These are phyloP conservation scores for Aspergillus tamarii DNA, from an alignment of 2,329 filamentous ascomycete species.

Conservation along the genomic window DNA sequence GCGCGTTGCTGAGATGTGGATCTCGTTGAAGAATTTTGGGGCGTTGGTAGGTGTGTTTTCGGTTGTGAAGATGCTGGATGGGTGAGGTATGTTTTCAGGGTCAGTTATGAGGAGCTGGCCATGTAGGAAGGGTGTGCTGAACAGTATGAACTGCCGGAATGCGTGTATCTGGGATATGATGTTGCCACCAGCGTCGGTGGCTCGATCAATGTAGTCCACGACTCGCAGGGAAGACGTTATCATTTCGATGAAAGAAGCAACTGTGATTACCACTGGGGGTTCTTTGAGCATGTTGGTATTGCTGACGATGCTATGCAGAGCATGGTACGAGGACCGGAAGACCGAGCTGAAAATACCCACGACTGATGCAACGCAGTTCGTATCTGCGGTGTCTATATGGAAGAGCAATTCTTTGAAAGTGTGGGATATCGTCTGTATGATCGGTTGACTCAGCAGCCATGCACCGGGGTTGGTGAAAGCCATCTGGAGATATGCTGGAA, in stretches of 20 bases:
- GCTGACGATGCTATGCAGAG: conserved; percentile 40
- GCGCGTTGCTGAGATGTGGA: conserved; percentile 39
- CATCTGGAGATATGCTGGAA: conserved; percentile 60
- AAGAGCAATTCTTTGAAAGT: conserved; percentile 51
- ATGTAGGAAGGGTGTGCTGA: conserved; percentile 34
- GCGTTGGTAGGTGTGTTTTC: conserved; percentile 4
- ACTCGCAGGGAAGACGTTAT: conserved; percentile 45
- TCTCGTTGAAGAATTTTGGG: conserved; percentile 23
- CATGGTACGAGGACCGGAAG: conserved; percentile 42
- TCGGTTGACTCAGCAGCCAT: conserved; percentile 57
- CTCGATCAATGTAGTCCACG: conserved; percentile 52
- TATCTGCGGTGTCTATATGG: conserved; percentile 48
- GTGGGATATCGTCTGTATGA: conserved; percentile 52
- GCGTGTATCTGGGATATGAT: conserved; percentile 40
- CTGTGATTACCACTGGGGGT: conserved; percentile 41
- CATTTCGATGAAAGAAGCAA: conserved; percentile 45
- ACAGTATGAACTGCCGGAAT: conserved; percentile 45
- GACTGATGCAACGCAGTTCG: conserved; percentile 40
- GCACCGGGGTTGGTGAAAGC: conserved; percentile 50
- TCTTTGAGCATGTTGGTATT: conserved; percentile 41
- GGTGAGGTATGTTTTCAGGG: conserved; percentile 6
- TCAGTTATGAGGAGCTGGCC: conserved; percentile 19
- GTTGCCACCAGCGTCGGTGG: conserved; percentile 27
- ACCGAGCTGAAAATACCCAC: conserved; percentile 41
- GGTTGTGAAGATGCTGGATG: conserved; percentile 1